These are phyloP conservation scores for Gymnopilus dilepis DNA, from an alignment of 768 basidiomycete species.

Conservation along the genomic window DNA sequence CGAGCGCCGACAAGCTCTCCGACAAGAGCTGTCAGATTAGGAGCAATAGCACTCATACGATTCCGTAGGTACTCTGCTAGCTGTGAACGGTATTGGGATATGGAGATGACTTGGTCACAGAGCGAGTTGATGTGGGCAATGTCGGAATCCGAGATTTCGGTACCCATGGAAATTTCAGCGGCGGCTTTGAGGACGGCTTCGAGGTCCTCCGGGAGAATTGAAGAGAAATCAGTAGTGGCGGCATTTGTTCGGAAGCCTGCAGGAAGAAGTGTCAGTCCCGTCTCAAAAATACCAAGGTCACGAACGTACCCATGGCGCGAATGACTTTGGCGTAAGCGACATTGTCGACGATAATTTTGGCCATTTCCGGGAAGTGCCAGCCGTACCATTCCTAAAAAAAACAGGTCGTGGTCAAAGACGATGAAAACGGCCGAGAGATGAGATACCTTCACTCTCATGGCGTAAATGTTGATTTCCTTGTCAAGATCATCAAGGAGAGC, in stretches of 20 bases:
- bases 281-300: background rate
- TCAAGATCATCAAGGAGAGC: conserved; percentile 97
- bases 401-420: background rate
- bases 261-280: background rate
- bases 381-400: conserved; percentile 95
- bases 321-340: conserved; percentile 96
- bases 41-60: conserved; percentile 98
- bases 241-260: conserved; percentile 96
- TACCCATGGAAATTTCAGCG: conserved; percentile 99
- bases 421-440: background rate
- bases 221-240: conserved; percentile 80
- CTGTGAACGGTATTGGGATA: conserved; percentile 92
- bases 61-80: conserved; percentile 96
- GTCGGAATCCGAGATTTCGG: conserved; percentile 97
- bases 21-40: conserved; percentile 91
- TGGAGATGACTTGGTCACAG: conserved; percentile 98
- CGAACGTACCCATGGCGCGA: conserved; percentile 78
- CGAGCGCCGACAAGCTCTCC: conserved; percentile 94
- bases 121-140: conserved; percentile 96
- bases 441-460: conserved; percentile 95
- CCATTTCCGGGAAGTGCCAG: conserved; percentile 99
- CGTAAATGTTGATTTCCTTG: conserved; percentile 99
- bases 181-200: conserved; percentile 94
- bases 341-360: conserved; percentile 97
- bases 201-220: conserved; percentile 95